Conservation (phyloP, 2,329 filamentous ascomycete species). For the Pyrenophora seminiperda region DNA sequence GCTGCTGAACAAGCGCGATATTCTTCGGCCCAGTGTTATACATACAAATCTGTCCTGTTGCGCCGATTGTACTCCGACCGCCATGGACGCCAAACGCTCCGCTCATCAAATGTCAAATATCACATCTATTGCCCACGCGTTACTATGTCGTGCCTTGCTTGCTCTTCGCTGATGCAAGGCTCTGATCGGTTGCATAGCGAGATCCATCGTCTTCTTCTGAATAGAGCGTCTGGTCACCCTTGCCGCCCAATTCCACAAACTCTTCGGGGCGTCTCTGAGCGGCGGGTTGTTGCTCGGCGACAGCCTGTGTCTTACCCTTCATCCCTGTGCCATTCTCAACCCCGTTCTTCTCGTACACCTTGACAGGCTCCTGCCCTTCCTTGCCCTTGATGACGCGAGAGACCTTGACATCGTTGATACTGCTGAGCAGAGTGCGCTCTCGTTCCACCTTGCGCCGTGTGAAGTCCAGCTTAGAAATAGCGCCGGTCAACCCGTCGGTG, state of each 20-base stretch:
- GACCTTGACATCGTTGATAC: conserved; percentile 75
- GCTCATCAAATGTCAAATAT: not conserved
- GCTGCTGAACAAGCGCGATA: not conserved
- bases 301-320: conserved; percentile 12
- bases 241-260: conserved; percentile 84
- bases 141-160: conserved; percentile 1
- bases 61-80: conserved; percentile 22
- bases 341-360: conserved; percentile 49
- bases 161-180: conserved; percentile 13
- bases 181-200: conserved; percentile 40
- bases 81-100: conserved; percentile 13
- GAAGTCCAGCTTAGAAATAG: conserved; percentile 81
- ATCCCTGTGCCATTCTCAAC: conserved; percentile 28
- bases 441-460: conserved; percentile 77
- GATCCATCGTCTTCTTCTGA: conserved; percentile 61
- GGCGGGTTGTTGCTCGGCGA: conserved; percentile 68
- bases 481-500: conserved; percentile 90
- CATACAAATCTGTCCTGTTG: conserved; percentile 19
- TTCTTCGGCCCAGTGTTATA: conserved; percentile 19
- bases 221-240: conserved; percentile 80
- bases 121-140: not conserved
- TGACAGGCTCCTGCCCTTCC: conserved; percentile 54
- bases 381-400: conserved; percentile 63
- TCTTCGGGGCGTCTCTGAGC: conserved; percentile 71
- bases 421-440: conserved; percentile 83